phyloP scores from a whole-genome alignment of 257 asterid genomes.

The Striga asiatica region DNA sequence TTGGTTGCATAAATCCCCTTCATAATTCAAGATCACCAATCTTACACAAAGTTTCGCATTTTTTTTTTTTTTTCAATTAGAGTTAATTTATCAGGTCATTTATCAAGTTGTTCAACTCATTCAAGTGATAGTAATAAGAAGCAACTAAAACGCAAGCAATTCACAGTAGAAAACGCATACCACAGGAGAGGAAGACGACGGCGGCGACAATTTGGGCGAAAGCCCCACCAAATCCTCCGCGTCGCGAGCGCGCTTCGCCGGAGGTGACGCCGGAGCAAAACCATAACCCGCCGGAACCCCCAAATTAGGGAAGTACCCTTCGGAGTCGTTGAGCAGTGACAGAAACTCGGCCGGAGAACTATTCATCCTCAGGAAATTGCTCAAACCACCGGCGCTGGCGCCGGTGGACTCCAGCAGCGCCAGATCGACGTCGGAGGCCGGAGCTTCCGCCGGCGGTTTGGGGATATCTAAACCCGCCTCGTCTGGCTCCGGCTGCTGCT shows the following conservation, averaged over 20 bases:
- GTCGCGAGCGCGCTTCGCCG: constrained; percentile 55
- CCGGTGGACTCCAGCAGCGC: constrained; percentile 48
- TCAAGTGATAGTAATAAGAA: neutral
- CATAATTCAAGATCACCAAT: no score
- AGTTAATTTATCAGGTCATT: neutral
- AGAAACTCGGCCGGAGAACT: constrained; percentile 90
- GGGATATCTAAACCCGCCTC: constrained; percentile 48
- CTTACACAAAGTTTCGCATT: no score
- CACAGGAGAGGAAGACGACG: constrained; percentile 24
- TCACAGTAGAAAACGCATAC: constrained; percentile 32
- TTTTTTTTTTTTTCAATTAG: no score
- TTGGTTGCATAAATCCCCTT: no score
- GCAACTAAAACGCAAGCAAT: neutral
- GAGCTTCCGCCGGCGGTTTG: constrained; percentile 19
- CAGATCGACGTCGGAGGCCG: constrained; percentile 40
- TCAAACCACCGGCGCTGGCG: constrained; percentile 38
- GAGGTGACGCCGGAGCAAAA: constrained; percentile 23
- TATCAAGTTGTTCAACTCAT: neutral
- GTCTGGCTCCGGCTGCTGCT: neutral
- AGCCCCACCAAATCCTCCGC: constrained; percentile 43
- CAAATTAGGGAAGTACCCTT: constrained; percentile 48
- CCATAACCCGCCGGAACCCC: constrained; percentile 53
- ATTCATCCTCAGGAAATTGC: constrained; percentile 66
- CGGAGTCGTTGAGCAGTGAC: constrained; percentile 36
- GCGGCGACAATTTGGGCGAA: constrained; percentile 24